Evolutionary conservation across 164 flowering plant genomes (phyloP).

Genomic region (Nymphaea colorata): DNA sequence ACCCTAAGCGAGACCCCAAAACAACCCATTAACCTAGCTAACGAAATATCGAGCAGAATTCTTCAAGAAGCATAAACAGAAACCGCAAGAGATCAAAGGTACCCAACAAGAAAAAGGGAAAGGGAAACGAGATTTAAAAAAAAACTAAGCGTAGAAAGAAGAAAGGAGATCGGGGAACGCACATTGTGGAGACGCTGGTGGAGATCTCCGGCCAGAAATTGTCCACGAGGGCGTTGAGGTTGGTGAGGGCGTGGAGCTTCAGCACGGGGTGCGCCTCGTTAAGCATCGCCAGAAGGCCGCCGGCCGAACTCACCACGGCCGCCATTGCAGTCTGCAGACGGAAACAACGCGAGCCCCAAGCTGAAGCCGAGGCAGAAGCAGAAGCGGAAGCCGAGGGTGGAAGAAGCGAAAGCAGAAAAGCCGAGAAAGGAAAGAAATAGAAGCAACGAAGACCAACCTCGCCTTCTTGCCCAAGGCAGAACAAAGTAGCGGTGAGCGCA

Average conservation of each 20-base stretch:
- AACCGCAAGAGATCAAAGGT: too few species aligned
- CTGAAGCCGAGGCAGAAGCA: neutral
- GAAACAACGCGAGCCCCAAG: too few species aligned
- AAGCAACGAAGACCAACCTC: too few species aligned
- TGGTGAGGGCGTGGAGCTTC: slow-evolving; percentile 79
- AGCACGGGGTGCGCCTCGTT: slow-evolving; percentile 59
- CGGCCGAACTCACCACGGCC: slow-evolving; percentile 75
- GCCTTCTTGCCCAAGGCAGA: too few species aligned
- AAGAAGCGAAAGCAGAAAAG: neutral
- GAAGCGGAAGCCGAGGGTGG: neutral
- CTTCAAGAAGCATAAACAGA: too few species aligned
- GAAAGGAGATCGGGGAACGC: neutral
- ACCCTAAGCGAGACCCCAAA: neutral
- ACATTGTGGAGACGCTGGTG: slow-evolving; percentile 76
- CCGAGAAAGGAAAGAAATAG: neutral
- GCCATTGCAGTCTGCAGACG: slow-evolving; percentile 12
- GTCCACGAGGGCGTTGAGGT: slow-evolving; percentile 65
- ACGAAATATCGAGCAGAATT: neutral
- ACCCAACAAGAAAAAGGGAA: too few species aligned
- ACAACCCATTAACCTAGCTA: neutral
- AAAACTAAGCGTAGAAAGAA: neutral
- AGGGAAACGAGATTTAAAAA: too few species aligned
- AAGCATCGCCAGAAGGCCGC: slow-evolving; percentile 86
- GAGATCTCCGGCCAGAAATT: slow-evolving; percentile 94
- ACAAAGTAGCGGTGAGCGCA: too few species aligned